Evolutionary conservation across 805 yeast genomes (phyloP).

Genomic region (Henningerozyma blattae): DNA sequence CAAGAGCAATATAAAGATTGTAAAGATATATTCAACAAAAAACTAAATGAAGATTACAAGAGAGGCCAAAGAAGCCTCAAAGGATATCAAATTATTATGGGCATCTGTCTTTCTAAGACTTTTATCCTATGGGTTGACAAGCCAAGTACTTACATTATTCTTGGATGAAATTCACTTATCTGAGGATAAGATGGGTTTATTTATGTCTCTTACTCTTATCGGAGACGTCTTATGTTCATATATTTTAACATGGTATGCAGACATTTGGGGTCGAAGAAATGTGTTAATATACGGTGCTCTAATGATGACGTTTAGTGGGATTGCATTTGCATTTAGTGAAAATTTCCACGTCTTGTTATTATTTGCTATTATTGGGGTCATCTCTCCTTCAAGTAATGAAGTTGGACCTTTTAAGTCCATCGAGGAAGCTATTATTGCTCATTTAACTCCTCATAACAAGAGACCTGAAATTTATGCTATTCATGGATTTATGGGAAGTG

Average conservation of each 20-base stretch:
- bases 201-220: constrained; percentile 68
- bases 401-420: constrained; percentile 84
- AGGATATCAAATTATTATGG: constrained; percentile 56
- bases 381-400: constrained; percentile 82
- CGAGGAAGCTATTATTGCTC: constrained; percentile 76
- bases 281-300: constrained; percentile 54
- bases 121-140: constrained; percentile 67
- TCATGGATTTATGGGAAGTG: constrained; percentile 55
- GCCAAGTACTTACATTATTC: constrained; percentile 64
- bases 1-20: too few species aligned
- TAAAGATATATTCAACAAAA: too few species aligned
- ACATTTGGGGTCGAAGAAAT: constrained; percentile 49
- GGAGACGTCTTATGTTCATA: constrained; percentile 73
- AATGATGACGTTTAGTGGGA: constrained; percentile 59
- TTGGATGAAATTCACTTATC: constrained; percentile 41
- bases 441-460: constrained; percentile 50
- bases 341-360: constrained; percentile 42
- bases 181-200: constrained; percentile 54
- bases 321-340: constrained; percentile 44
- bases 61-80: constrained; percentile 26
- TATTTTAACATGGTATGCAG: constrained; percentile 66
- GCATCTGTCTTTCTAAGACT: constrained; percentile 57
- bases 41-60: constrained; percentile 12
- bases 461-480: constrained; percentile 68
- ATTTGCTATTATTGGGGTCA: constrained; percentile 76